A percentile compares a stretch with the other conserved stretches of the same genome.
Evolutionary conservation across 192 early-diverging fungal genomes (phyloP).

Genomic region (Entomortierella beljakovae): DNA sequence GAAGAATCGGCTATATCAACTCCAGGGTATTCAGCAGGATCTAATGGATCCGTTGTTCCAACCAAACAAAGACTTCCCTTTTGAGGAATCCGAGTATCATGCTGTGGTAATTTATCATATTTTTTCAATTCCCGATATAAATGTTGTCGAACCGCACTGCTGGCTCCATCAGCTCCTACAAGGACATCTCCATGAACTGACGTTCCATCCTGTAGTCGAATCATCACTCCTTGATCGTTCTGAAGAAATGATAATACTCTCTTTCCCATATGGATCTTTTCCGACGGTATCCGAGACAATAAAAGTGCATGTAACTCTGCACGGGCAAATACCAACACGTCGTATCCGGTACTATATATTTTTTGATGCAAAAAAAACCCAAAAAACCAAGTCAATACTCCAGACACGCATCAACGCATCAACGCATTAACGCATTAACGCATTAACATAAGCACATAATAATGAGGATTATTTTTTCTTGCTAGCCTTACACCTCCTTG

Average conservation of each 20-base stretch:
- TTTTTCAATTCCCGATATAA: slow-evolving; percentile 9
- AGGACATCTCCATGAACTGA: slow-evolving; percentile 22
- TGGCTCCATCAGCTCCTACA: slow-evolving; percentile 30
- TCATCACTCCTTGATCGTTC: slow-evolving; percentile 8
- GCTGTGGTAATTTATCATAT: slow-evolving; percentile 2
- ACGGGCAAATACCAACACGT: slow-evolving; percentile 13
- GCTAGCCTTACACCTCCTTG: too few species aligned
- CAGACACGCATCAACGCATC: too few species aligned
- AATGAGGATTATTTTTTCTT: too few species aligned
- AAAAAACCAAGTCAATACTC: too few species aligned
- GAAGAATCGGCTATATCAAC: background rate
- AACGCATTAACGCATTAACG: too few species aligned
- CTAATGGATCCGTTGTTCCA: too few species aligned
- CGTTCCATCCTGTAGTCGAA: slow-evolving; percentile 8
- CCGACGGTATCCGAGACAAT: slow-evolving; percentile 12
- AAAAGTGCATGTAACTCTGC: slow-evolving; percentile 18
- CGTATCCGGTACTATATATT: slow-evolving; percentile 10
- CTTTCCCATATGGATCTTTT: slow-evolving; percentile 25
- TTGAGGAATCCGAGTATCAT: slow-evolving; percentile 9
- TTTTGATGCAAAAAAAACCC: background rate
- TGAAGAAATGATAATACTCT: slow-evolving; percentile 15
- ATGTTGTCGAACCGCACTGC: slow-evolving; percentile 20
- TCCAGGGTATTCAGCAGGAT: slow-evolving; percentile 12
- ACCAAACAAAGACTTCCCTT: slow-evolving; percentile 12
- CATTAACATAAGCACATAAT: too few species aligned